Conservation (phyloP, 208 protist species). For the Porcisia deanei region DNA sequence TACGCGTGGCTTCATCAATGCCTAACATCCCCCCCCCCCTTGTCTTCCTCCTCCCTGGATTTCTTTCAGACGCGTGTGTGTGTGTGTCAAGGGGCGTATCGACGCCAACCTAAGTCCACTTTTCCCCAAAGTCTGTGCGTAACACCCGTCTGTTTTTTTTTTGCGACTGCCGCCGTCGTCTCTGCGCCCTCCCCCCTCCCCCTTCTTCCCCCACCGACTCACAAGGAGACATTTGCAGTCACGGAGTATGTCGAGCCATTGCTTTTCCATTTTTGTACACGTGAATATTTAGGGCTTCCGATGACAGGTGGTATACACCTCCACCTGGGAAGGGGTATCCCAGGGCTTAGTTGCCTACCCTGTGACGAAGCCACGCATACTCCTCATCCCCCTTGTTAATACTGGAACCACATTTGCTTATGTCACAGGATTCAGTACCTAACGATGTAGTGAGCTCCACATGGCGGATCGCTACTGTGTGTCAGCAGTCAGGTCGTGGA, state of each 20-base stretch:
- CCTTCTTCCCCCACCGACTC: neutral
- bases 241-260: neutral
- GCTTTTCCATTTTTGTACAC: neutral
- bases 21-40: too few species aligned
- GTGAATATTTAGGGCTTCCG: neutral
- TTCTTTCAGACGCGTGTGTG: too few species aligned
- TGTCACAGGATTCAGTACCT: neutral
- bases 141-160: neutral
- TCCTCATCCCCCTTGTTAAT: neutral
- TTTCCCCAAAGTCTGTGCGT: neutral
- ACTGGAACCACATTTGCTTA: neutral
- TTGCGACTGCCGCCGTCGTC: neutral
- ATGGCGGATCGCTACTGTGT: neutral
- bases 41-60: too few species aligned
- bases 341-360: neutral
- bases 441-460: neutral
- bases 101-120: neutral
- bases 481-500: neutral
- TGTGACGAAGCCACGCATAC: neutral
- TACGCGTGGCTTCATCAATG: too few species aligned
- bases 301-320: neutral
- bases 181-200: too few species aligned
- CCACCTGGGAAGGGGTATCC: neutral
- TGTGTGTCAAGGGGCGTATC: neutral
- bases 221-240: neutral